Base-by-base conservation (phyloP, 139 green algal species). In the Ettlia oleoabundans region DNA sequence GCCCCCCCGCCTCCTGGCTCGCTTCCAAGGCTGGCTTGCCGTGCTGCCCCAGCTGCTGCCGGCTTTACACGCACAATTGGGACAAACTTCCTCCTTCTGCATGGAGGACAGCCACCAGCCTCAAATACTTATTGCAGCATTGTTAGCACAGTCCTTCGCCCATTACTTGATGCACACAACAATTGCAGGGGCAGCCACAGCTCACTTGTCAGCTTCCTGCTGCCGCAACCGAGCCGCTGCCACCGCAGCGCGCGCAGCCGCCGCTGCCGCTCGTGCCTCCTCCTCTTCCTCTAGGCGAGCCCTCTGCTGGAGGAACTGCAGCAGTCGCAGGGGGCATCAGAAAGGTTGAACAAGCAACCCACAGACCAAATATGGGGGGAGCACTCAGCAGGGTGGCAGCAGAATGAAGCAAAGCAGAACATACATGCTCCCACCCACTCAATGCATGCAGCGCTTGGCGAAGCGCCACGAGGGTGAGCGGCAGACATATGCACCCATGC, bases 21-120 rank as follows among this genome's bases (percentile, higher is more conserved):
- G 22, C 47, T 58, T 15, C 15, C 13, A n/a, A n/a, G 47, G 37
- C 21, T 35, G 67, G 38, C 22, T 19, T 66, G 47, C 21, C 51
- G 28, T 24, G 47, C 33, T 33, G 40, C 3, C 24, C 6, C 69
- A 30, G 28, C 41, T 37, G 64, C 33, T 24, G 62, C 76, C 22
- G 78, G 78, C 51, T 77, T 83, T 13, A 83, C 65, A 21, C 40
- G 62, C 35, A 83, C 66, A 7, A 76, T 33, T 0, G 77, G 77
- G 2, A 82, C 0, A 30, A 82, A 26, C 51, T 71, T 67, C 65
- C 58, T 76, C 61, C 51, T 53, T 33, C 47, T 83, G 78, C 65
- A 80, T 1, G 22, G 28, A 43, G 26, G n/a, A n/a, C 18, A 76
- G 42, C n/a, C n/a, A n/a, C n/a, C n/a, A n/a, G n/a, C n/a, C n/a